These are phyloP conservation scores for Gaultheria prostrata DNA, from an alignment of 148 eudicot genomes.

Conservation along the genomic window DNA sequence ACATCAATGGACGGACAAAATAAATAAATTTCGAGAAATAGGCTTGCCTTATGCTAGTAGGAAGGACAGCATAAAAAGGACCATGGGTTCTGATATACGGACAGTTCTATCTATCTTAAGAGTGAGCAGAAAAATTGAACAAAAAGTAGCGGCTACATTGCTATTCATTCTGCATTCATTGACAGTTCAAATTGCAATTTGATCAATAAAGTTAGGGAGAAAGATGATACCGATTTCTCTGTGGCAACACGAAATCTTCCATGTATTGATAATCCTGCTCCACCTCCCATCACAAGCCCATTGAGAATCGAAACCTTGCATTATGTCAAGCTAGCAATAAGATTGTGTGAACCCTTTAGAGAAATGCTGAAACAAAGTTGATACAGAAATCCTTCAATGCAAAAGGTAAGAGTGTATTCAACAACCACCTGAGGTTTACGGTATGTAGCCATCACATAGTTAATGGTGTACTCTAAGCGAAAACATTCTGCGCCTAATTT, in stretches of 20 bases:
- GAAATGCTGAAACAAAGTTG: background rate
- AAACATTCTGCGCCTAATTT: slow-evolving; percentile 63
- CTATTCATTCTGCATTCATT: background rate
- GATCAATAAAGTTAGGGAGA: background rate
- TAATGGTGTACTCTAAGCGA: slow-evolving; percentile 51
- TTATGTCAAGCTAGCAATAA: slow-evolving; percentile 8
- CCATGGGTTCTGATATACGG: no score
- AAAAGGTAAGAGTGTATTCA: background rate
- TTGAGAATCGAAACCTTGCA: slow-evolving; percentile 81
- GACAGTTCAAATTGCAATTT: background rate
- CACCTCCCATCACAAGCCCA: slow-evolving; percentile 97
- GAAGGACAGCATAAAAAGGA: background rate
- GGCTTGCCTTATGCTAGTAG: background rate
- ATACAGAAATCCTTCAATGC: background rate
- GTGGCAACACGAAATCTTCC: slow-evolving; percentile 93
- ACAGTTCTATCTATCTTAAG: background rate
- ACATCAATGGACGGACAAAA: background rate
- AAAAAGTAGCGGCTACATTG: background rate
- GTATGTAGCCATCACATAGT: slow-evolving; percentile 79
- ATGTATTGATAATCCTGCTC: slow-evolving; percentile 83
- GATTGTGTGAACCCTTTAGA: background rate
- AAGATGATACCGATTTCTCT: slow-evolving; percentile 69
- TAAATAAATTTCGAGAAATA: background rate
- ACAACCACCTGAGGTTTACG: slow-evolving; percentile 72
- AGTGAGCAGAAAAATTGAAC: background rate